These are phyloP conservation scores for Crataegus laevigata DNA, from an alignment of 306 rosid genomes.

Conservation along the genomic window DNA sequence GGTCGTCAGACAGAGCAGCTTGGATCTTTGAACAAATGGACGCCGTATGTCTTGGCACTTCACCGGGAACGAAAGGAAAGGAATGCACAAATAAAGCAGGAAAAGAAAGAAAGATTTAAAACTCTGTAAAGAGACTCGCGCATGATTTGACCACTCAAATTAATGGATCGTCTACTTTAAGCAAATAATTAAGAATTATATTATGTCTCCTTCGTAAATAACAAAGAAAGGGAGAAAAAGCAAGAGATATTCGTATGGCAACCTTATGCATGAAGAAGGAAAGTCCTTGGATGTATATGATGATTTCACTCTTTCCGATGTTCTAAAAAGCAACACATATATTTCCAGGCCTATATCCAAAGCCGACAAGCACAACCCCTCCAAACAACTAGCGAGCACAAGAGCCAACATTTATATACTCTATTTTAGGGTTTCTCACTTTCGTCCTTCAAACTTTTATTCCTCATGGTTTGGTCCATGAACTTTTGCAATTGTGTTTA, in stretches of 20 bases:
- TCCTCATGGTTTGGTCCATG: background rate
- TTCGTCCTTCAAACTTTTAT: background rate
- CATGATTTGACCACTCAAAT: slow-evolving; percentile 57
- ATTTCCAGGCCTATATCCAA: slow-evolving; percentile 9
- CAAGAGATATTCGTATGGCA: background rate
- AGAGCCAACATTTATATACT: slow-evolving; percentile 38
- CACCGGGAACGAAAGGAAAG: background rate
- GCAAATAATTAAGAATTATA: slow-evolving; percentile 1
- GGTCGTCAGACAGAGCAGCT: background rate
- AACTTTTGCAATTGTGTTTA: too few relatives aligned
- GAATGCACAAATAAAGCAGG: background rate
- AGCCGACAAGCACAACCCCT: slow-evolving; percentile 31
- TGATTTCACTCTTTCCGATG: slow-evolving; percentile 22
- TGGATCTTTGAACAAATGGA: background rate
- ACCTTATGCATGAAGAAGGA: slow-evolving; percentile 18
- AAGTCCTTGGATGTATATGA: slow-evolving; percentile 19
- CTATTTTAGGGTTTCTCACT: background rate
- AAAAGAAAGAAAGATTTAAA: background rate
- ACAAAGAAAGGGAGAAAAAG: background rate
- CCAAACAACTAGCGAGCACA: slow-evolving; percentile 30
- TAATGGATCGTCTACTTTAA: slow-evolving; percentile 30
- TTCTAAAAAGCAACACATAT: slow-evolving; percentile 6
- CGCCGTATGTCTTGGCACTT: background rate
- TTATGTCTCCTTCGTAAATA: background rate
- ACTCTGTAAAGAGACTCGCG: background rate